phyloP scores from a whole-genome alignment of 106 monocot species.

The Apostasia ramifera region DNA sequence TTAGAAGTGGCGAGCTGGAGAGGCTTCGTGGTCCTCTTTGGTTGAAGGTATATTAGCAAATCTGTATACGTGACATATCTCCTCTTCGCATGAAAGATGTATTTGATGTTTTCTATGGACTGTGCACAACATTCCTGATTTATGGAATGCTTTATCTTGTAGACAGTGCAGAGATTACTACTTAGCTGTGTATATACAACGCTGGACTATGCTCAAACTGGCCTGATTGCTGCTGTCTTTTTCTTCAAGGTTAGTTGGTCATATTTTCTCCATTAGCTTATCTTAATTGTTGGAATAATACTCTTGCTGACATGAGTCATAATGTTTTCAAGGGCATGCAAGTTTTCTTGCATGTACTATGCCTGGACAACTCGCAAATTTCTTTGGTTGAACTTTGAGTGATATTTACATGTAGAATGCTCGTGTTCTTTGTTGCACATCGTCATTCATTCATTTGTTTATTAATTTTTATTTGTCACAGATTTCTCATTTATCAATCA shows the following conservation, averaged over 20 bases:
- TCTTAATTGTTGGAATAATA: too few species aligned
- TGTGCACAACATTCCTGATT: not conserved
- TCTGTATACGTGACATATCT: not conserved
- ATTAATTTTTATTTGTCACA: too few species aligned
- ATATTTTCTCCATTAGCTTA: not conserved
- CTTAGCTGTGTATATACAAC: slow-evolving; percentile 69
- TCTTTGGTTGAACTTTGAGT: too few species aligned
- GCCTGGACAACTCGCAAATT: too few species aligned
- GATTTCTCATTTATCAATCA: not conserved
- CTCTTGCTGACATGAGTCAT: too few species aligned
- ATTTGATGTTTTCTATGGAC: not conserved
- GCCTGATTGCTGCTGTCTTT: slow-evolving; percentile 94
- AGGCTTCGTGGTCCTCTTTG: slow-evolving; percentile 91
- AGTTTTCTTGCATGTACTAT: too few species aligned
- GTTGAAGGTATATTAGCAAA: slow-evolving; percentile 58
- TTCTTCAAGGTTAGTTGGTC: slow-evolving; percentile 79
- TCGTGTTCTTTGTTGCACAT: too few species aligned
- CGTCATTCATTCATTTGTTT: too few species aligned
- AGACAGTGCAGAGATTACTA: slow-evolving; percentile 74
- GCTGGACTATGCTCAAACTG: slow-evolving; percentile 96
- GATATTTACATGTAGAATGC: too few species aligned
- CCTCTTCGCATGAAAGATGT: not conserved
- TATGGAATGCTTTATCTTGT: slow-evolving; percentile 10
- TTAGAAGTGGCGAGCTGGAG: slow-evolving; percentile 78
- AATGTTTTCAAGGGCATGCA: too few species aligned